Evolutionary conservation across 305 asterid species (phyloP).

Genomic region (Euphrasia arctica): DNA sequence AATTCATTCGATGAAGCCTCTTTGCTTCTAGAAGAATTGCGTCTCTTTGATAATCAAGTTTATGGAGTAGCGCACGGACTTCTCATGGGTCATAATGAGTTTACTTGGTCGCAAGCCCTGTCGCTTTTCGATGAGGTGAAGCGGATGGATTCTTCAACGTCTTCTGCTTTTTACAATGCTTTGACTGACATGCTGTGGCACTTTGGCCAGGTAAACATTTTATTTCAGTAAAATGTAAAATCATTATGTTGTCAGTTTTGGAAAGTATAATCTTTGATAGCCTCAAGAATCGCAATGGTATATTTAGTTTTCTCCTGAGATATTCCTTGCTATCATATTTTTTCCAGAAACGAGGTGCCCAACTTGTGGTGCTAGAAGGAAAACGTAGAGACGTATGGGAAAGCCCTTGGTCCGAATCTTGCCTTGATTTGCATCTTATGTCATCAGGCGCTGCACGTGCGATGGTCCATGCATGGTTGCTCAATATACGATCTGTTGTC

Average conservation of each 20-base stretch:
- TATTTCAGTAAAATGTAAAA: neutral
- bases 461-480: constrained; percentile 95
- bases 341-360: constrained; percentile 80
- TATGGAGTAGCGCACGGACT: constrained; percentile 97
- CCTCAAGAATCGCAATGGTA: neutral
- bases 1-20: constrained; percentile 92
- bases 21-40: constrained; percentile 78
- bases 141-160: constrained; percentile 85
- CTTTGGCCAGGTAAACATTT: constrained; percentile 78
- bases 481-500: constrained; percentile 64
- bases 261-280: neutral
- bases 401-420: constrained; percentile 70
- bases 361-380: constrained; percentile 87
- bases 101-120: constrained; percentile 75
- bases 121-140: constrained; percentile 84
- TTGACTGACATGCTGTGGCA: constrained; percentile 97
- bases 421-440: constrained; percentile 93
- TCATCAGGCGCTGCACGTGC: constrained; percentile 97
- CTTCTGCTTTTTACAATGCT: constrained; percentile 95
- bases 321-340: neutral
- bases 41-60: constrained; percentile 75
- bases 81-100: constrained; percentile 68
- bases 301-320: too few relatives aligned
- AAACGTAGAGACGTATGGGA: constrained; percentile 88
- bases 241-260: neutral